These are phyloP conservation scores for Trichoderma sp. DNA, from an alignment of 2,329 filamentous ascomycete genomes.

Conservation along the genomic window DNA sequence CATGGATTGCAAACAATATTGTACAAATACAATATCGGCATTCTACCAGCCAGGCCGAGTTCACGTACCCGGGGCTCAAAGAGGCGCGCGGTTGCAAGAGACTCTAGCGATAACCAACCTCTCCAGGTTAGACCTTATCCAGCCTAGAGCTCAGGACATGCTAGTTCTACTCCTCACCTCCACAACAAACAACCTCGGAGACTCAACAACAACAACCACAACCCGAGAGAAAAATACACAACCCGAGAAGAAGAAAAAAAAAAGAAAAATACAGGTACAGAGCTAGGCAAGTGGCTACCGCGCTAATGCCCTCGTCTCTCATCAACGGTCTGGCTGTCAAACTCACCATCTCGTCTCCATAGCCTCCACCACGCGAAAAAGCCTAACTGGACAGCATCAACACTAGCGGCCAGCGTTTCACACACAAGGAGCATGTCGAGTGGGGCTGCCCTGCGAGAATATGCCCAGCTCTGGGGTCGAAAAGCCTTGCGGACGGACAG, in stretches of 20 bases:
- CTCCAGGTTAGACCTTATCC: background rate
- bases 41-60: background rate
- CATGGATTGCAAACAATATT: background rate
- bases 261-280: background rate
- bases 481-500: constrained; percentile 6
- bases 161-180: background rate
- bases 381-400: constrained; percentile 9
- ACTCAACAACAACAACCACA: background rate
- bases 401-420: constrained; percentile 7
- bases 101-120: background rate
- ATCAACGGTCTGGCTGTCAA: background rate
- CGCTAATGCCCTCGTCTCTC: background rate
- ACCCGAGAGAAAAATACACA: background rate
- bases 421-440: background rate
- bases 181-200: background rate
- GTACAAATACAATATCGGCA: background rate
- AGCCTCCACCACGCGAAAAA: constrained; percentile 16
- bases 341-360: constrained; percentile 1
- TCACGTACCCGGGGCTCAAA: background rate
- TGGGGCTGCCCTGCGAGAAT: constrained; percentile 14
- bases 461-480: constrained; percentile 18
- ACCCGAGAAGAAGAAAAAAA: background rate
- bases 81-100: constrained; percentile 12
- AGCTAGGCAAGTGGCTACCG: background rate
- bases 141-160: background rate